Evolutionary conservation across 192 early-diverging fungal genomes (phyloP), one percentile per base, ranked within the genome.

Genomic region (Linnemannia hyalina): DNA sequence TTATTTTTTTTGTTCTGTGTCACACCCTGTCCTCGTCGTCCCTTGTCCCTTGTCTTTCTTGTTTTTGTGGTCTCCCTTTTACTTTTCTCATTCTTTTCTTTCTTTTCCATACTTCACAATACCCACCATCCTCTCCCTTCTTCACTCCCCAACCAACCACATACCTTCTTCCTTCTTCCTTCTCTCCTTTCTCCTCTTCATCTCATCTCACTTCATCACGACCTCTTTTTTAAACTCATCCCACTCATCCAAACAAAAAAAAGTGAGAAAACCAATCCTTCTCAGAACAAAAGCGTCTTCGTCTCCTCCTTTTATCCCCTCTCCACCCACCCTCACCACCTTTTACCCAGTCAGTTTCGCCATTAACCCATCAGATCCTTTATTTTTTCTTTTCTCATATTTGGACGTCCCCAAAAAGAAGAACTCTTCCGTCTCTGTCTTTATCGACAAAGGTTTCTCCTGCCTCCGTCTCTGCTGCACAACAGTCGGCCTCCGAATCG

Each of bases 401-500:
- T 78, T 29, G 15, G 9, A 47, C 46, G 29, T 29, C 26, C 22
- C 16, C 16, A 52, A 26, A 42, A 26, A 42, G 15, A 47, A 42
- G 46, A 38, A 4, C 72, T 8, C 42, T 20, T 23, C 40, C 72
- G n/a, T 42, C 40, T 20, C 46, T 32, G 29, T 47, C 36, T 69
- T 78, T 49, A 46, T 68, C 38, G 68, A 36, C 60, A 36, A 26
- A 32, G 20, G 26, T 35, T 73, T 42, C 40, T 70, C 26, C 60
- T 23, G 60, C 29, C 60, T 65, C 60, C 26, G 60, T 26, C 55
- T 57, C 23, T 65, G 11, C 60, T 65, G 60, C 60, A 65, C 60
- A 60, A 52, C 26, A 65, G 70, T 68, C 76, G 54, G 71, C 70
- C 60, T 3, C 60, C 40, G 76, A 78, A 52, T 71, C 82, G 78